phyloP scores from a whole-genome alignment of 2,329 filamentous ascomycete species.

The Dactylellina haptotyla region DNA sequence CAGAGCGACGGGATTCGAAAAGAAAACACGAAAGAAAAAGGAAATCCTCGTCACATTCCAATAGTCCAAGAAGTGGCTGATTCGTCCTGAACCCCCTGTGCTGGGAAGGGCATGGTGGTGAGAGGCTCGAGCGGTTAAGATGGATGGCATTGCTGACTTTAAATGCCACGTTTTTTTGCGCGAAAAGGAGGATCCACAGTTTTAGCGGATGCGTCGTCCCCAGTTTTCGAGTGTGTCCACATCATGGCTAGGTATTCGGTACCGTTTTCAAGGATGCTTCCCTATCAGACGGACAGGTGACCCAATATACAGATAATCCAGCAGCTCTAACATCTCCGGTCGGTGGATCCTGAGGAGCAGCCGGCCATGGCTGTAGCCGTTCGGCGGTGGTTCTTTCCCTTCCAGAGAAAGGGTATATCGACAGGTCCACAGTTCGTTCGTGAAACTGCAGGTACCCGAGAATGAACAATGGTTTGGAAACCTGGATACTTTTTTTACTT shows the following conservation, averaged over 20 bases:
- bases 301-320: constrained; percentile 21
- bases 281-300: constrained; percentile 42
- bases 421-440: constrained; percentile 48
- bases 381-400: constrained; percentile 50
- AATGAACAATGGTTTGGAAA: constrained; percentile 32
- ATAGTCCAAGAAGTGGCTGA: constrained; percentile 24
- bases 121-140: constrained; percentile 49
- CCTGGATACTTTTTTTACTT: constrained; percentile 6
- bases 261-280: constrained; percentile 38
- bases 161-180: constrained; percentile 54
- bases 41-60: constrained; percentile 16
- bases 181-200: constrained; percentile 47
- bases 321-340: constrained; percentile 27
- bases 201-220: constrained; percentile 50
- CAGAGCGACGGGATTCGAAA: constrained; percentile 43
- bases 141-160: constrained; percentile 20
- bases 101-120: constrained; percentile 25
- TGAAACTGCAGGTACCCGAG: constrained; percentile 55
- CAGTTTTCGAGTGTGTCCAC: constrained; percentile 43
- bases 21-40: constrained; percentile 29
- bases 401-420: constrained; percentile 44
- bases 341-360: constrained; percentile 37
- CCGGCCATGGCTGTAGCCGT: constrained; percentile 43
- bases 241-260: constrained; percentile 46
- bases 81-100: constrained; percentile 3